Conservation (phyloP, 192 early-diverging fungal species). For the Backusella psychrophila region DNA sequence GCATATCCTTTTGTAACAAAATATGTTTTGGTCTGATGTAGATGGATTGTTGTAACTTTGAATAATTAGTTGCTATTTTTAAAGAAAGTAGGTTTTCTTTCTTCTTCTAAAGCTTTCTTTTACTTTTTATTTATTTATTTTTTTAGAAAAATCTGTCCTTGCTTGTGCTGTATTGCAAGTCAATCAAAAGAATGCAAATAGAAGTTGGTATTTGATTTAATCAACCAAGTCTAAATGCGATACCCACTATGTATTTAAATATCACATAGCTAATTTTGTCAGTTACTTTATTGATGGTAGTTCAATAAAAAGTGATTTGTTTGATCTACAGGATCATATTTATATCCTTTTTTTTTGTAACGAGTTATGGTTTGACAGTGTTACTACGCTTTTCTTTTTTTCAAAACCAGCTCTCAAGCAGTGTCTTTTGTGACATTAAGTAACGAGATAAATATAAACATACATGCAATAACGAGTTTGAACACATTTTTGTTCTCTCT, state of each 20-base stretch:
- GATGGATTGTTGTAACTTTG: not conserved
- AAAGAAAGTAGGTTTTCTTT: not conserved
- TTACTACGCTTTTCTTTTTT: not conserved
- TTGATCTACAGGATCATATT: not conserved
- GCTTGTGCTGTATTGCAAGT: too few species aligned
- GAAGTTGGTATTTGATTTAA: too few species aligned
- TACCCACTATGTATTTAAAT: too few species aligned
- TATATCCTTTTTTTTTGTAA: not conserved
- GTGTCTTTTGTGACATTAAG: not conserved
- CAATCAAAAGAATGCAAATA: too few species aligned
- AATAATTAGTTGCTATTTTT: not conserved
- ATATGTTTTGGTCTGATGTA: not conserved
- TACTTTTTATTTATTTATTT: too few species aligned
- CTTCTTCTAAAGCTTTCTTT: not conserved
- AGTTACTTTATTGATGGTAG: not conserved
- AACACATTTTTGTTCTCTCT: not conserved
- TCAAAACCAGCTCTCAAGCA: not conserved
- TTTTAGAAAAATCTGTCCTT: too few species aligned
- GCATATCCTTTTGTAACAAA: not conserved
- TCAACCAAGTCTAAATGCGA: too few species aligned
- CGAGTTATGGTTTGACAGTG: not conserved
- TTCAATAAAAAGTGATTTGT: not conserved
- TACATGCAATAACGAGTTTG: not conserved
- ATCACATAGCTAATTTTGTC: too few species aligned
- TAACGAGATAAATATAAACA: not conserved